These are phyloP conservation scores for Nakazawaea siamensis DNA, from an alignment of 805 yeast genomes.

Conservation along the genomic window DNA sequence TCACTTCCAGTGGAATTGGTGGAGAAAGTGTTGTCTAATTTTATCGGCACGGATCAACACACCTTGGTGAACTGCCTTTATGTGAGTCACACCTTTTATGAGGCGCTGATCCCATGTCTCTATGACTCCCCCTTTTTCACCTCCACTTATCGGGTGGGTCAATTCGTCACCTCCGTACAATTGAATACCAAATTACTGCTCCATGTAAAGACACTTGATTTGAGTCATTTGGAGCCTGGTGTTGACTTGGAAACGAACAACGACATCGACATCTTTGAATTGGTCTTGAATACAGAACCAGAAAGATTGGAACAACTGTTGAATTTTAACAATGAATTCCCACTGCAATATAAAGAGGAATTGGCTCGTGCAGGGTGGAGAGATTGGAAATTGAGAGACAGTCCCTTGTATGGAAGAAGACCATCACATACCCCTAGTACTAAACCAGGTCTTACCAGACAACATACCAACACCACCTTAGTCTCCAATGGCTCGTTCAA, in stretches of 20 bases:
- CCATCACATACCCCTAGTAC: constrained; percentile 14
- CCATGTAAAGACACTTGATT: constrained; percentile 48
- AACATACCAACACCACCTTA: constrained; percentile 20
- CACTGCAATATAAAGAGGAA: constrained; percentile 24
- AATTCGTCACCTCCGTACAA: constrained; percentile 63
- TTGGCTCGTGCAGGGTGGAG: constrained; percentile 66
- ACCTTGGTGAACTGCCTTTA: constrained; percentile 38
- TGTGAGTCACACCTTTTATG: constrained; percentile 42
- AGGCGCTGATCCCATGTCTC: constrained; percentile 42
- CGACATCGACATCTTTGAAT: constrained; percentile 10
- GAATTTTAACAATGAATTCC: background rate
- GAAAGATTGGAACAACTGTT: constrained; percentile 7
- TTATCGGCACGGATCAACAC: constrained; percentile 27
- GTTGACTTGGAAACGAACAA: constrained; percentile 15
- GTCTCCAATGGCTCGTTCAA: constrained; percentile 6
- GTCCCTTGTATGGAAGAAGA: constrained; percentile 47
- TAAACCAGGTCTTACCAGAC: constrained; percentile 9
- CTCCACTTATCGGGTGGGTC: constrained; percentile 75
- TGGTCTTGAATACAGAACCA: constrained; percentile 5
- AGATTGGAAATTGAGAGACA: constrained; percentile 78
- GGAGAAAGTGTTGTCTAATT: constrained; percentile 25
- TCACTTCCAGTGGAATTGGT: constrained; percentile 37
- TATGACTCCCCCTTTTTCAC: constrained; percentile 49
- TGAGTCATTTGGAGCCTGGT: constrained; percentile 42
- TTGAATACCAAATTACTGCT: constrained; percentile 46